A percentile compares a stretch with the other conserved stretches of the same genome.
Conservation (phyloP, 352 stramenopile genomes). For the Globisporangium sylvaticum region DNA sequence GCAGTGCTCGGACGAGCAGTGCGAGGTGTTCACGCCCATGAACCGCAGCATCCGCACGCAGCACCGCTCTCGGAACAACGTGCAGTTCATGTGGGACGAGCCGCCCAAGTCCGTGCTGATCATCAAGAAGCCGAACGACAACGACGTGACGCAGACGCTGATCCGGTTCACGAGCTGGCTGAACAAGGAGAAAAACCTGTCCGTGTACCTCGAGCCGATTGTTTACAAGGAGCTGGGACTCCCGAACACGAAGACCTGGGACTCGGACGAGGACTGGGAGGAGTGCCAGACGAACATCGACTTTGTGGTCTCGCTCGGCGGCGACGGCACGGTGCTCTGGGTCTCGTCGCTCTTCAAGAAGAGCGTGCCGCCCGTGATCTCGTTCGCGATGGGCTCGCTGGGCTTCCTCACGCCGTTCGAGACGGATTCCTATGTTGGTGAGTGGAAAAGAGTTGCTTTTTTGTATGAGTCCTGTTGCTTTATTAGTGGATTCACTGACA, state of each 20-base stretch:
- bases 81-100: conserved; percentile 88
- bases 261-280: conserved; percentile 52
- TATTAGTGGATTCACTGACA: not conserved
- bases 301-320: conserved; percentile 92
- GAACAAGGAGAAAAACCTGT: conserved; percentile 63
- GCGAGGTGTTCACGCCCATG: conserved; percentile 82
- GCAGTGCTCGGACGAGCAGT: conserved; percentile 86
- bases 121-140: conserved; percentile 88
- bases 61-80: conserved; percentile 83
- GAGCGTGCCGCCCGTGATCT: conserved; percentile 94
- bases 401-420: conserved; percentile 97
- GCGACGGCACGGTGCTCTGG: conserved; percentile 93
- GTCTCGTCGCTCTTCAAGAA: conserved; percentile 85
- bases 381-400: conserved; percentile 93
- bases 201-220: conserved; percentile 65
- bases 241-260: conserved; percentile 59
- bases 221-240: conserved; percentile 71
- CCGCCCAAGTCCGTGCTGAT: conserved; percentile 77
- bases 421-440: conserved; percentile 45
- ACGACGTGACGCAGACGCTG: conserved; percentile 68
- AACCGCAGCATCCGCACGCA: conserved; percentile 86
- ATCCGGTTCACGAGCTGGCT: conserved; percentile 66
- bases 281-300: conserved; percentile 80
- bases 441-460: not conserved
- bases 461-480: not conserved